Conservation (phyloP, 805 yeast species). For the Clavispora asparagi region DNA sequence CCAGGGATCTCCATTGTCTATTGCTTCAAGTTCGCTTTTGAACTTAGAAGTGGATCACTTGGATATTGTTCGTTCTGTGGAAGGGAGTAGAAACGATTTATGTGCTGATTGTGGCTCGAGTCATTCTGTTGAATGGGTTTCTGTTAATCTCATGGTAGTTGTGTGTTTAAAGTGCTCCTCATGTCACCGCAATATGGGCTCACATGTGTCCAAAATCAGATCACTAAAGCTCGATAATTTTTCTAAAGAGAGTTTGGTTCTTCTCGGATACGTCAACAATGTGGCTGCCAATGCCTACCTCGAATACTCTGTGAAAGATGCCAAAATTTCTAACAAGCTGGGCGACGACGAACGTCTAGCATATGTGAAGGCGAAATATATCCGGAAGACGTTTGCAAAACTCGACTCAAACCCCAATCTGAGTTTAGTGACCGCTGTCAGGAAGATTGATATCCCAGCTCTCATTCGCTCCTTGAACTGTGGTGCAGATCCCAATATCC, state of each 20-base stretch:
- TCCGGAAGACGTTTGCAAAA: constrained; percentile 41
- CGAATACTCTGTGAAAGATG: constrained; percentile 37
- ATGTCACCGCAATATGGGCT: constrained; percentile 80
- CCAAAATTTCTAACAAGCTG: constrained; percentile 25
- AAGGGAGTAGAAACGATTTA: constrained; percentile 48
- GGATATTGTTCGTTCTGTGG: constrained; percentile 32
- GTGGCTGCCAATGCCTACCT: constrained; percentile 51
- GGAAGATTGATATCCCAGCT: constrained; percentile 41
- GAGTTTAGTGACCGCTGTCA: constrained; percentile 47
- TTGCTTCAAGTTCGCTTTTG: constrained; percentile 18
- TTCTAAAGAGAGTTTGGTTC: constrained; percentile 51
- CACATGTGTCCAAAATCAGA: constrained; percentile 72
- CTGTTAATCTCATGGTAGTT: constrained; percentile 64
- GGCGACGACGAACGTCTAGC: constrained; percentile 44
- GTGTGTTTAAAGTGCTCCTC: constrained; percentile 86
- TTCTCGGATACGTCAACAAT: constrained; percentile 54
- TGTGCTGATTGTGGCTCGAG: constrained; percentile 79
- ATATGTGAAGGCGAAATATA: constrained; percentile 67
- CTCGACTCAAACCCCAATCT: constrained; percentile 21
- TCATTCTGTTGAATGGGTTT: constrained; percentile 79
- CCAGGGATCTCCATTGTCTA: constrained; percentile 29
- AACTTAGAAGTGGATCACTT: constrained; percentile 24
- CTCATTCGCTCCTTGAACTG: constrained; percentile 40
- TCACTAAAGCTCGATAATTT: constrained; percentile 73
- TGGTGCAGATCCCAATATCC: constrained; percentile 44